Conservation (phyloP, 352 stramenopile species). For the Pythium myriotylum region DNA sequence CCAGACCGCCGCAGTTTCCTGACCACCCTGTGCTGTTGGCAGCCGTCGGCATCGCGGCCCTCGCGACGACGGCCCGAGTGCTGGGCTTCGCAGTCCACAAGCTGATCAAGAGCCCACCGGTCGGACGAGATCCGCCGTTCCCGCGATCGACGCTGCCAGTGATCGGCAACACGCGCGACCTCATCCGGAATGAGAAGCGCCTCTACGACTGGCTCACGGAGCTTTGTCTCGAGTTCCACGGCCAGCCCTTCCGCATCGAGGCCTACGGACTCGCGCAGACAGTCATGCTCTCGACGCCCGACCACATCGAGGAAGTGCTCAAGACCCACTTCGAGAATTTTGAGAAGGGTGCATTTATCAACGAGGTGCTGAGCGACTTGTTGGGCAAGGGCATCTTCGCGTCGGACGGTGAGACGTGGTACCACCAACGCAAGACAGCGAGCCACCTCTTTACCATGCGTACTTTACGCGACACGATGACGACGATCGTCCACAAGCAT, state of each 20-base stretch:
- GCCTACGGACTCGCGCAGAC: conserved; percentile 13
- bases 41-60: background rate
- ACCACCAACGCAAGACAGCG: conserved; percentile 74
- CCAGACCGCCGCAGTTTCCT: background rate
- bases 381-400: conserved; percentile 73
- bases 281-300: conserved; percentile 20
- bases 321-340: conserved; percentile 75
- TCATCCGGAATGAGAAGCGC: conserved; percentile 5
- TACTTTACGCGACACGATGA: conserved; percentile 44
- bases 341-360: conserved; percentile 48
- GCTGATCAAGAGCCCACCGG: background rate
- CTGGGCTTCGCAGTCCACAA: background rate
- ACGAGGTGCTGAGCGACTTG: conserved; percentile 43
- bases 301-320: conserved; percentile 47
- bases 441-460: conserved; percentile 82
- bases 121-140: conserved; percentile 9
- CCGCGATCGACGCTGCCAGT: conserved; percentile 15
- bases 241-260: conserved; percentile 20
- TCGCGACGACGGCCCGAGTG: background rate
- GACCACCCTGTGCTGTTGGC: background rate
- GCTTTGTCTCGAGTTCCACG: conserved; percentile 13
- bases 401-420: conserved; percentile 58
- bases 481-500: conserved; percentile 33
- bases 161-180: conserved; percentile 26
- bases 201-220: conserved; percentile 30